Evolutionary conservation across 805 yeast species (phyloP), one percentile per base, ranked within the genome.

Genomic region (Jamesozyma spencerorum): DNA sequence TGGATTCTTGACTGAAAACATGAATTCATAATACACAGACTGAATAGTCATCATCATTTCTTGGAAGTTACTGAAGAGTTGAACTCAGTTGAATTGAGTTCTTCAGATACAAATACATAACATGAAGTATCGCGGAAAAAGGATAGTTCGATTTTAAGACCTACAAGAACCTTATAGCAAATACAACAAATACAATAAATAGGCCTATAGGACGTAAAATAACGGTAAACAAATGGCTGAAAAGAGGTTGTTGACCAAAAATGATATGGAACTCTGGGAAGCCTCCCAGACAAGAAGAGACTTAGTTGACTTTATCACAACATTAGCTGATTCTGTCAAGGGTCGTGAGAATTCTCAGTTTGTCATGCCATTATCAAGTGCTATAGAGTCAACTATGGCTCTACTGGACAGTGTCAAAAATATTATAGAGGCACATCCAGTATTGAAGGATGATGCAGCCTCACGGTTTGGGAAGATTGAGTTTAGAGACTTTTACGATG

Each of bases 391-490:
- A 0, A 43, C 81, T 4, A 42, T 72, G 18, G 44, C 39, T 0
- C 38, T 77, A 0, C 57, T 90, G 13, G 70, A 69, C 10, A 52
- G 62, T 1, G 71, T 87, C 1, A 58, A 61, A 2, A 42, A 28
- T 0, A 55, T 75, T 0, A 69, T 82, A 1, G 69, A 68, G 1
- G 47, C 54, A 2, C 74, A 80, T 56, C 96, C 97, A 0, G 87
- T 94, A 0, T 59, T 66, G 0, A 64, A 73, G 32, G 85, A 83
- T 39, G 74, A 76, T 22, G 69, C 71, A 2, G 58, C 68, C 1
- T 80, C 95, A 7, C 68, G 98, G 42, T 92, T 92, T 59, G 98
- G 98, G 5, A 92, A 92, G 57, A 68, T 77, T 8, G 97, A 92
- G 58, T 92, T 90, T 60, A 68, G 81, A 34, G 87, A 77, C 41